A percentile compares a stretch with the other conserved stretches of the same genome.
phyloP scores from a whole-genome alignment of 352 stramenopile genomes.

The Salisapilia sapeloensis region DNA sequence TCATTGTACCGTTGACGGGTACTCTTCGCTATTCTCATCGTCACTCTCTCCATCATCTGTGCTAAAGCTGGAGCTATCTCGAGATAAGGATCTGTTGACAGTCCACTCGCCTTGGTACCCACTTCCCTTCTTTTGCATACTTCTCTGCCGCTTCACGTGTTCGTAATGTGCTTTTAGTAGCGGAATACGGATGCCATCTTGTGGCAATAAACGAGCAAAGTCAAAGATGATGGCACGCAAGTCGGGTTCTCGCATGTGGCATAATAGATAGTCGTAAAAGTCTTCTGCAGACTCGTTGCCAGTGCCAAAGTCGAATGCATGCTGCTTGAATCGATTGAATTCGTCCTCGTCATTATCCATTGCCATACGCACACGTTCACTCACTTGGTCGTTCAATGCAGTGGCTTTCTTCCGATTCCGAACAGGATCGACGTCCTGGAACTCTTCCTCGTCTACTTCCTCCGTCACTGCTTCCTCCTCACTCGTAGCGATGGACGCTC shows the following conservation, averaged over 20 bases:
- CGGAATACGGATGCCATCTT: slow-evolving; percentile 34
- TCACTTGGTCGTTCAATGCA: slow-evolving; percentile 67
- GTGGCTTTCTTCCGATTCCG: slow-evolving; percentile 53
- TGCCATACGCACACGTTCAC: slow-evolving; percentile 38
- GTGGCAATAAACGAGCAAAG: slow-evolving; percentile 56
- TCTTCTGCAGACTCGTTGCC: slow-evolving; percentile 32
- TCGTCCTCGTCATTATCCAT: slow-evolving; percentile 27
- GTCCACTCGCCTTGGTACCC: background rate
- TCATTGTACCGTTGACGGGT: slow-evolving; percentile 51
- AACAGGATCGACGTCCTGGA: slow-evolving; percentile 64
- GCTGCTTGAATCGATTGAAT: slow-evolving; percentile 64
- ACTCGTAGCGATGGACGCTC: slow-evolving; percentile 19
- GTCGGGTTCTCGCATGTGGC: slow-evolving; percentile 26
- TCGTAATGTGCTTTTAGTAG: slow-evolving; percentile 52
- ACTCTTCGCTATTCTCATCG: slow-evolving; percentile 51
- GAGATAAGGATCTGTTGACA: background rate
- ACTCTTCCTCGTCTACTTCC: slow-evolving; percentile 35
- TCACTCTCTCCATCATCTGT: slow-evolving; percentile 21
- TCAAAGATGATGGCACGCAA: slow-evolving; percentile 62
- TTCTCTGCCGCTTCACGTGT: slow-evolving; percentile 18
- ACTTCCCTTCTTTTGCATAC: no score
- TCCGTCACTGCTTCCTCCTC: slow-evolving; percentile 29
- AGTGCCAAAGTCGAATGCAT: slow-evolving; percentile 58
- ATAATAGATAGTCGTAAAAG: slow-evolving; percentile 53
- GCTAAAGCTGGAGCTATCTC: no score